Evolutionary conservation across 2,329 filamentous ascomycete species (phyloP).

Genomic region (Plectosphaerella sp.): DNA sequence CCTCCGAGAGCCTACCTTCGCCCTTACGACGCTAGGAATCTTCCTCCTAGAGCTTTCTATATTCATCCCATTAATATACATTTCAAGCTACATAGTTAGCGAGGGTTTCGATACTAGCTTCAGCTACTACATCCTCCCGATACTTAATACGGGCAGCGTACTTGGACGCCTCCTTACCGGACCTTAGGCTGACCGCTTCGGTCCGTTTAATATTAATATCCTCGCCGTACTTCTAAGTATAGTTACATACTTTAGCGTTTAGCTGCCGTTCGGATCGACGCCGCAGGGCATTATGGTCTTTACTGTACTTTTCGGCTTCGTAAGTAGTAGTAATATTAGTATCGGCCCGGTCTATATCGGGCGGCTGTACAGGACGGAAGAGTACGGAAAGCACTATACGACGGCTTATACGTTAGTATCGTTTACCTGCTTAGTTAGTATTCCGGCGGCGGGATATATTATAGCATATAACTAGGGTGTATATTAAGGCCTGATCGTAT

Average conservation of each 20-base stretch:
- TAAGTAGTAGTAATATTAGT: constrained; percentile 38
- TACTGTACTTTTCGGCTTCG: constrained; percentile 38
- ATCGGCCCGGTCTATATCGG: constrained; percentile 35
- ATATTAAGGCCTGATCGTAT: no score
- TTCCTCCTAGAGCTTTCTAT: constrained; percentile 40
- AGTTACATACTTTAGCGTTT: constrained; percentile 21
- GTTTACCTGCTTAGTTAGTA: no score
- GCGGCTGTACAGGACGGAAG: constrained; percentile 14
- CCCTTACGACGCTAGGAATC: constrained; percentile 34
- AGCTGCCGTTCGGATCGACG: constrained; percentile 28
- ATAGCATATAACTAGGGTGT: no score
- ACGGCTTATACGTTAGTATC: constrained; percentile 5
- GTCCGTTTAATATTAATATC: constrained; percentile 33
- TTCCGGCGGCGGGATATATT: no score
- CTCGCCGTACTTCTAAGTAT: constrained; percentile 26
- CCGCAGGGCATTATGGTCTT: constrained; percentile 33
- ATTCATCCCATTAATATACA: constrained; percentile 45
- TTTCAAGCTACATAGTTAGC: constrained; percentile 34
- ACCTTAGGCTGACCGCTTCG: constrained; percentile 35
- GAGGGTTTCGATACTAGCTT: constrained; percentile 26
- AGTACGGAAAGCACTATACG: constrained; percentile 8
- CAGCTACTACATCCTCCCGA: constrained; percentile 36
- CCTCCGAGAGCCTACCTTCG: constrained; percentile 31
- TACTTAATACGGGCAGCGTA: constrained; percentile 41
- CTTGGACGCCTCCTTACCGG: constrained; percentile 40